Evolutionary conservation across 2,329 filamentous ascomycete genomes (phyloP).

Genomic region (Fusarium hainanense): DNA sequence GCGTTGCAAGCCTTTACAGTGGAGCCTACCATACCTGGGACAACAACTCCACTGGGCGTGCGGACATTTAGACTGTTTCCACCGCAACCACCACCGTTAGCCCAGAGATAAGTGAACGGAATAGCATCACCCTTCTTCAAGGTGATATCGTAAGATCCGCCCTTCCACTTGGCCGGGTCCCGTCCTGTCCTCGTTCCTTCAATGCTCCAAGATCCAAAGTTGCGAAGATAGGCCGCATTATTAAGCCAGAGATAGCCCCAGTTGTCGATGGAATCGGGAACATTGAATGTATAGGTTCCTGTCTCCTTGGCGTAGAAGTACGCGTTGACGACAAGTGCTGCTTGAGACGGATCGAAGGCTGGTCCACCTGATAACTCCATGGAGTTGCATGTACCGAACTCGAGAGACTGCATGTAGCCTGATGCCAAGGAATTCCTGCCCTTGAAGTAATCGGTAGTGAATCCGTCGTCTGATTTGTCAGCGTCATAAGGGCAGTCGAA

Average conservation of each 20-base stretch:
- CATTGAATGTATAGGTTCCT: background rate
- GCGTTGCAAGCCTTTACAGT: background rate
- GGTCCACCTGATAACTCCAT: too few relatives aligned
- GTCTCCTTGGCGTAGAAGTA: constrained; percentile 1
- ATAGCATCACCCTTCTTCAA: background rate
- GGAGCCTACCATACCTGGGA: background rate
- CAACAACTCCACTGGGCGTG: background rate
- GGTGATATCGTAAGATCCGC: background rate
- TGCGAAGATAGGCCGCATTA: background rate
- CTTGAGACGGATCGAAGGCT: background rate
- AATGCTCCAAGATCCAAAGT: background rate
- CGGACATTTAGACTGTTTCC: background rate
- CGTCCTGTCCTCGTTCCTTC: background rate
- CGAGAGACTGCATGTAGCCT: background rate
- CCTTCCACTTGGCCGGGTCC: fast-evolving
- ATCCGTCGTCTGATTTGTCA: background rate
- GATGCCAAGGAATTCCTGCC: background rate
- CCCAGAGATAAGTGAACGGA: background rate
- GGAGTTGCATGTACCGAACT: background rate
- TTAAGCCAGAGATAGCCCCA: background rate
- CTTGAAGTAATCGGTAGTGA: background rate
- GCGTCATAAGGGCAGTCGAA: background rate
- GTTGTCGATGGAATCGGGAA: background rate
- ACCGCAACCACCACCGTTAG: constrained; percentile 1
- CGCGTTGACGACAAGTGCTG: background rate